Base-by-base conservation (phyloP, 2,329 filamentous ascomycete genomes). In the Periconia sp. region DNA sequence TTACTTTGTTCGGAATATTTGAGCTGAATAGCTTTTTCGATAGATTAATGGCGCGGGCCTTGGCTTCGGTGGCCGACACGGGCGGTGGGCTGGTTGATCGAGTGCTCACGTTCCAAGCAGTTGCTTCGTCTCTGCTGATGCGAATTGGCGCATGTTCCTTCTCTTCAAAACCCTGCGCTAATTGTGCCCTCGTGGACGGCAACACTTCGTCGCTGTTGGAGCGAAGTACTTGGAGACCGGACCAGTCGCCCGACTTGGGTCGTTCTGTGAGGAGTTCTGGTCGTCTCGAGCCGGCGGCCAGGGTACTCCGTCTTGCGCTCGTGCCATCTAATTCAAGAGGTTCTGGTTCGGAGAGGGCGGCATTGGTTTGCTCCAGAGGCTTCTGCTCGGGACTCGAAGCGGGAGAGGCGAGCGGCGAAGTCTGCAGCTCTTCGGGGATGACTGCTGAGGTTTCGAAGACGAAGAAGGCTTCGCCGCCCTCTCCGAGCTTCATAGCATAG, bases 391-490 rank as follows among this genome's bases (percentile, higher is more conserved):
- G 94, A 63, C 92, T 96, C 40, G 83, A 82, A n/a, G 84, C 87
- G 4, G 94, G 94, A 17, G 92, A 96, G 37, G 95, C 88, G 38
- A 97, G 78, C 23, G 94, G 94, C 34, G 92, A 97, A 1, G 94
- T 99, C 73, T 97, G 94, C 65, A 97, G 76, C 43, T 88, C 89
- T 68, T 89, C 87, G n/a, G 94, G 94, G 46, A 99, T 94, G 61
- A 84, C 87, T 57, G 92, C 89, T 39, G 86, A 87, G 7, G 94
- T 99, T 74, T 97, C 91, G 64, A 99, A 97, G 52, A 99, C 91
- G 71, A 99, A 99, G 75, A 99, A 99, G 18, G 94, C 94, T 75
- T 99, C 94, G 54, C 94, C 94, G 38, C 90, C 94, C 68, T 99
- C 94, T 31, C 94, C 94, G 15, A 99, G 81, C 75, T 99, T 99